These are phyloP conservation scores for Neolentinus lepideus DNA, from an alignment of 1,284 basidiomycete species.

Conservation along the genomic window DNA sequence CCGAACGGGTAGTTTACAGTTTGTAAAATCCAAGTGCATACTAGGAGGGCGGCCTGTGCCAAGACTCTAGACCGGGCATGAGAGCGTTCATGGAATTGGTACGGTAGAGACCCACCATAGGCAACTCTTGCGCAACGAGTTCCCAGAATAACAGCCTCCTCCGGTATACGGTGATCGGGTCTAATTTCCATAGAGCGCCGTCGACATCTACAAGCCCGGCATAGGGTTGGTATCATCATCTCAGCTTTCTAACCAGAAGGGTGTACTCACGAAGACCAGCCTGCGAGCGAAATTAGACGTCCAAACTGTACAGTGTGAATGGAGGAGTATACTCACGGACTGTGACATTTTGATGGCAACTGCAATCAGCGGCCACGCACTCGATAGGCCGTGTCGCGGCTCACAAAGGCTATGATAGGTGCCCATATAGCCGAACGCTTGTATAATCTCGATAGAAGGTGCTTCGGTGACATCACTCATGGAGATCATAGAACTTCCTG, in stretches of 20 bases:
- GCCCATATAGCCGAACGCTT: background rate
- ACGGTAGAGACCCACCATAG: constrained; percentile 22
- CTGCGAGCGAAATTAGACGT: no score
- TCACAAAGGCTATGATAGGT: constrained; percentile 1
- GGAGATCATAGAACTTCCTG: constrained; percentile 38
- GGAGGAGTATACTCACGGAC: background rate
- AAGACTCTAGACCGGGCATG: constrained; percentile 32
- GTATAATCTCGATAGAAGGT: background rate
- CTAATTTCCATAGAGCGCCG: constrained; percentile 32
- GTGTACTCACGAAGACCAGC: background rate
- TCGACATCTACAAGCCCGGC: constrained; percentile 30
- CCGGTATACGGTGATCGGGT: constrained; percentile 27
- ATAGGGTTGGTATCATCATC: background rate
- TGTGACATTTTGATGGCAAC: background rate
- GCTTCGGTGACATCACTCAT: constrained; percentile 33
- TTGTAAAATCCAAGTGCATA: constrained; percentile 57
- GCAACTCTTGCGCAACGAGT: constrained; percentile 26
- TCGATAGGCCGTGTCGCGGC: background rate
- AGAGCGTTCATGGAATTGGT: background rate
- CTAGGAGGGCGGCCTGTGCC: constrained; percentile 59
- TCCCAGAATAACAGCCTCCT: constrained; percentile 39
- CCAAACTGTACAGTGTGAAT: background rate
- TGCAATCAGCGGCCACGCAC: background rate
- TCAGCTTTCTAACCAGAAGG: background rate
- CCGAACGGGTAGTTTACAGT: constrained; percentile 47